Conservation (phyloP, 2,329 filamentous ascomycete species). For the Neofusicoccum cordaticola region DNA sequence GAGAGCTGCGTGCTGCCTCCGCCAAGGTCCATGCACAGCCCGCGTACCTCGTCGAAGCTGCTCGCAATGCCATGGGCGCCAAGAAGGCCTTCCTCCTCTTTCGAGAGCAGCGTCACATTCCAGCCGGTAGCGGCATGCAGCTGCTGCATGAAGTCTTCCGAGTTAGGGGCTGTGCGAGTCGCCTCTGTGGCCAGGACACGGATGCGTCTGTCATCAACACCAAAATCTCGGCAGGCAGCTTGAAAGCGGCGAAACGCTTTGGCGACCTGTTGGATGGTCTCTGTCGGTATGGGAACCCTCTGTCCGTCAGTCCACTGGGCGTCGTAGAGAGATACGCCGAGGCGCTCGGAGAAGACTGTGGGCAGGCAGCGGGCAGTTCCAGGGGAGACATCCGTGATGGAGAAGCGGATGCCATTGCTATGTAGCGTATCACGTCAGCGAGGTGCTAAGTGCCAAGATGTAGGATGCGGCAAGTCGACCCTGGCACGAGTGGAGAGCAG, state of each 20-base stretch:
- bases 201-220: conserved; percentile 63
- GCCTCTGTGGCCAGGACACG: conserved; percentile 84
- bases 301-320: conserved; percentile 55
- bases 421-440: background rate
- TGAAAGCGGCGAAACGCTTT: conserved; percentile 68
- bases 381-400: conserved; percentile 76
- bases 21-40: conserved; percentile 82
- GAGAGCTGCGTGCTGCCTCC: conserved; percentile 71
- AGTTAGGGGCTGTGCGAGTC: conserved; percentile 76
- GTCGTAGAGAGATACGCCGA: conserved; percentile 82
- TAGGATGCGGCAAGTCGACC: background rate
- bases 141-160: conserved; percentile 61
- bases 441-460: background rate
- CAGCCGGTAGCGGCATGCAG: conserved; percentile 66
- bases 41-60: conserved; percentile 66
- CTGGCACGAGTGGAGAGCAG: background rate
- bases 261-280: conserved; percentile 65
- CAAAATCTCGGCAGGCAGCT: conserved; percentile 65
- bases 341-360: conserved; percentile 75
- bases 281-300: conserved; percentile 51
- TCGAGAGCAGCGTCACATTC: conserved; percentile 68
- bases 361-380: conserved; percentile 68
- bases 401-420: conserved; percentile 92
- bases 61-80: conserved; percentile 82
- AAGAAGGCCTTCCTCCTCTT: conserved; percentile 77